Evolutionary conservation across 805 yeast genomes (phyloP).

Genomic region (Lipomyces starkeyi): DNA sequence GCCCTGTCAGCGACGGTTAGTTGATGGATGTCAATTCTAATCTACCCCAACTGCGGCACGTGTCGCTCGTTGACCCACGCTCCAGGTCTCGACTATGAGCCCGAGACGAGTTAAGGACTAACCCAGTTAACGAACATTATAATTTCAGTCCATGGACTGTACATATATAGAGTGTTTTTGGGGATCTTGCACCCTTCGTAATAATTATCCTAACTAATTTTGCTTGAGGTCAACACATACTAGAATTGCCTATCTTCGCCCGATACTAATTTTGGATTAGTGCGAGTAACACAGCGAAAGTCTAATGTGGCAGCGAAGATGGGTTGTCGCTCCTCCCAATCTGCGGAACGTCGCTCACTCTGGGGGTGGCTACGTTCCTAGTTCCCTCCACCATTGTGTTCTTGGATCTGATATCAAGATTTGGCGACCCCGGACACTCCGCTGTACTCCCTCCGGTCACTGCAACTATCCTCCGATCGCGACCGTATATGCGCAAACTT

Average conservation of each 20-base stretch:
- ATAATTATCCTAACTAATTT: not conserved
- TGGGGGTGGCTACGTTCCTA: not conserved
- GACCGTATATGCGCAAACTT: not conserved
- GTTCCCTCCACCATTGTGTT: not conserved
- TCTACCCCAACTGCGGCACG: not conserved
- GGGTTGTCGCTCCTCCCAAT: not conserved
- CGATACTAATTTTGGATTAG: not conserved
- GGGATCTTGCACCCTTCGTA: not conserved
- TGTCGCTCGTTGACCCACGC: not conserved
- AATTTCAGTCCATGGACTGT: not conserved
- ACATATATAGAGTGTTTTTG: not conserved
- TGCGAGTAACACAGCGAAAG: not conserved
- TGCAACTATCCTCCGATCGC: not conserved
- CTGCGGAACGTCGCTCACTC: no score
- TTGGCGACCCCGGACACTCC: not conserved
- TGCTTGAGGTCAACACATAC: not conserved
- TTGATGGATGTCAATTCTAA: no score
- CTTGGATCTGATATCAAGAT: not conserved
- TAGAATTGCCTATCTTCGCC: not conserved
- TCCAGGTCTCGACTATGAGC: not conserved
- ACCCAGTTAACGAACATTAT: no score
- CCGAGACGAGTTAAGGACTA: not conserved
- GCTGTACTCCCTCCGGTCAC: not conserved
- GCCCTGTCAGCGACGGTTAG: no score
- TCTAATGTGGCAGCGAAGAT: not conserved